Evolutionary conservation across 805 yeast genomes (phyloP), one percentile per base, ranked within the genome.

Genomic region (Hanseniaspora thailandica): DNA sequence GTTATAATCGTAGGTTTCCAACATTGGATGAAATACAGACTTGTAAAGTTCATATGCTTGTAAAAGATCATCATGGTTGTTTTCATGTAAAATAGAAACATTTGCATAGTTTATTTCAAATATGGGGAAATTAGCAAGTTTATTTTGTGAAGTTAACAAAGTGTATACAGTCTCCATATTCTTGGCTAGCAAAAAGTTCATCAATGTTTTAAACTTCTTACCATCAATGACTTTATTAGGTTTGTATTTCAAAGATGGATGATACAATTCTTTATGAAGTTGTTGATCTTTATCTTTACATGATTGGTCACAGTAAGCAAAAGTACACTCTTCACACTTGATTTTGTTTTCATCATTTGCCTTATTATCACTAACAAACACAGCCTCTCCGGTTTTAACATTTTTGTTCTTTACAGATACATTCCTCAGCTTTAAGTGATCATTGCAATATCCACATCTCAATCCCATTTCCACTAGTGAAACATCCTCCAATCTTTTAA

Each of bases 271-370:
- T 66, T 63, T 86, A 95, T 8, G 75, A 63, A 15, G 65, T 60
- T 59, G 81, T 81, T 20, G 19, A 15, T 35, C 45, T 13, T 58
- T 57, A 55, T 72, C 74, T 60, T 80, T 79, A 69, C 95, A 86
- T 9, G 63, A 64, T 46, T 67, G 70, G 6, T 80, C 74, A 65
- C 95, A 86, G 90, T 93, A 86, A 47, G 80, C 69, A 49, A 79
- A 83, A 7, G 73, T 64, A 59, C 90, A 84, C 15, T 73, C 72
- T 48, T 73, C 70, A 67, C 95, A 86, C 57, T 80, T 83, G 46
- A 81, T 68, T n/a, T 83, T 9, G 6, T 48, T 26, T 3, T 5
- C 19, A 7, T 7, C 23, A 15, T 31, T 40, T 12, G 22, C 15
- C 6, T 26, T 8, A 4, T 12, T 6, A 25, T 8, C n/a, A 2